Evolutionary conservation across 495 filamentous ascomycete genomes (phyloP), one percentile per base, ranked within the genome.

Genomic region (Aspergillus diversus): DNA sequence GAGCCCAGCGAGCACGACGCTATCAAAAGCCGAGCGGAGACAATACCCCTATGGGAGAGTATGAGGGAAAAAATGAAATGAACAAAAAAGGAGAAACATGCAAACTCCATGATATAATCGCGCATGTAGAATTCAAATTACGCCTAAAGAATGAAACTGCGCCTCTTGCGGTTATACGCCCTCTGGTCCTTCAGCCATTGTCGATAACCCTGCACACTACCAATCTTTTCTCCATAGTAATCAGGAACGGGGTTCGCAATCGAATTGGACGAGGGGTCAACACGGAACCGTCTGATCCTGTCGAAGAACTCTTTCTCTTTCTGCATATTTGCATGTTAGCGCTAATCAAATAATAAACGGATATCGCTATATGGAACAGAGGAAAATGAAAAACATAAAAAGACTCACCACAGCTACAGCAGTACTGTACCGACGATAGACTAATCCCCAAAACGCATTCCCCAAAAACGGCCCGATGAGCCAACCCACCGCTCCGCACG

Each of bases 141-240:
- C 21, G 21, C 50, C 66, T 73, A 81, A 12, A 66, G 52, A 60
- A 86, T 80, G 66, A 85, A 91, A 65, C 78, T 87, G 54, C 85
- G 84, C 69, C 90, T 88, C 84, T 97, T 97, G 78, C 89, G 87
- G 79, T 96, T 97, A 76, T 95, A 99, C n/a, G 93, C 92, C 52
- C 93, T 77, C 82, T 98, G 96, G 73, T 99, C 95, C 81, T 94
- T 97, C 72, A 99, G 77, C 95, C 95, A 99, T 73, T 90, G 88
- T 66, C 96, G 78, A 70, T 97, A 99, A 54, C 90, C 93, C 60
- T 86, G 84, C 42, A 99, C 91, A 66, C 92, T 96, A 15, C 89
- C 90, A 73, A 99, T 97, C 84, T 97, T 97, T 82, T 99, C 95
- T 55, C 95, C 82, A 56, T 85, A 85, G 71, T 89, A 89, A 66